Conservation (phyloP, 164 flowering plant species). For the Warburgia ugandensis region DNA sequence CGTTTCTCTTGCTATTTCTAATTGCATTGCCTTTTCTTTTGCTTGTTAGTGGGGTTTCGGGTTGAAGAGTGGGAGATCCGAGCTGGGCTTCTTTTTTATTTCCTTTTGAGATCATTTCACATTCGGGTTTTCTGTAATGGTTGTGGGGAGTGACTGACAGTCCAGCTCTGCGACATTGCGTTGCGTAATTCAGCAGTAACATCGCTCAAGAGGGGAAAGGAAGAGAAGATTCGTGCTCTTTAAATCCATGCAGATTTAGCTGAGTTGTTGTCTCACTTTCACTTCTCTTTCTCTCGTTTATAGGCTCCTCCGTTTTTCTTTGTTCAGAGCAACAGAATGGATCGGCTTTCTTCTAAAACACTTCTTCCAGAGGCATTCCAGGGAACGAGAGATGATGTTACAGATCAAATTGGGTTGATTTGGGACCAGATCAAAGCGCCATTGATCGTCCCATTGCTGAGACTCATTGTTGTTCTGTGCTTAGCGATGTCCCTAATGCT, state of each 20-base stretch:
- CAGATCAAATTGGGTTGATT: conserved; percentile 42
- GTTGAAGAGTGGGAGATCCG: conserved; percentile 14
- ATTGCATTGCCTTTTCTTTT: conserved; percentile 2
- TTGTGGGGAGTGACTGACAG: conserved; percentile 24
- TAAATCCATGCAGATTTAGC: conserved; percentile 27
- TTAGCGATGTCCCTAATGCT: conserved; percentile 80
- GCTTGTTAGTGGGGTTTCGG: background rate
- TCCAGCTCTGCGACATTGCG: conserved; percentile 18
- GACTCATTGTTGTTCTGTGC: conserved; percentile 37
- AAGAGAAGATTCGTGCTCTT: conserved; percentile 25
- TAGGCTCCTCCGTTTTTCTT: conserved; percentile 4
- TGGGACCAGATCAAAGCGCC: conserved; percentile 70
- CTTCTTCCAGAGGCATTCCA: conserved; percentile 47
- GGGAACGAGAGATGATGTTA: conserved; percentile 39
- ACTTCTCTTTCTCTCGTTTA: background rate
- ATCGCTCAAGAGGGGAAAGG: conserved; percentile 9
- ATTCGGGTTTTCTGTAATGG: conserved; percentile 6
- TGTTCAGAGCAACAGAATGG: conserved; percentile 27
- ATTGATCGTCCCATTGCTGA: conserved; percentile 65
- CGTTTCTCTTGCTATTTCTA: background rate
- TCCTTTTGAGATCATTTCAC: conserved; percentile 1
- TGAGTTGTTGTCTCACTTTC: background rate
- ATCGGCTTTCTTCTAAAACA: conserved; percentile 26
- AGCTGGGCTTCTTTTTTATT: conserved; percentile 9
- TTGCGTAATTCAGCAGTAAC: conserved; percentile 34